A percentile compares a stretch with the other conserved stretches of the same genome.
Evolutionary conservation across 2,329 filamentous ascomycete genomes (phyloP).

Genomic region (Alternaria longipes): DNA sequence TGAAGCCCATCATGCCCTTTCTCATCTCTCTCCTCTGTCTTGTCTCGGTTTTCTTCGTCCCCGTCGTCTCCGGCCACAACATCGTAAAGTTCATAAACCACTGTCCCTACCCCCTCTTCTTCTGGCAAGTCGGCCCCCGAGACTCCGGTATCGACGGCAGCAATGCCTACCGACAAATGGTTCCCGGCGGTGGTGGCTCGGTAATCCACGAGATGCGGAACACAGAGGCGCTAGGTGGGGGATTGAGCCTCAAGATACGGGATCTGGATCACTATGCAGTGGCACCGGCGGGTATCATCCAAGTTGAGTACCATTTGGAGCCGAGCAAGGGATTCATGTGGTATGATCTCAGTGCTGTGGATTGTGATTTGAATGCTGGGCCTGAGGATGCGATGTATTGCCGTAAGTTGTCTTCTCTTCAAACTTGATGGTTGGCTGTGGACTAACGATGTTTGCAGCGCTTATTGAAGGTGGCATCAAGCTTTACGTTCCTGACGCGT

Average conservation of each 20-base stretch:
- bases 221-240: slow-evolving; percentile 14
- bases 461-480: slow-evolving; percentile 32
- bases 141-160: slow-evolving; percentile 2
- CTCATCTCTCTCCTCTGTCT: neutral
- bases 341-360: slow-evolving; percentile 36
- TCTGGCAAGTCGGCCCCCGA: slow-evolving; percentile 29
- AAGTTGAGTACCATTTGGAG: slow-evolving; percentile 35
- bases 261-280: slow-evolving; percentile 27
- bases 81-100: slow-evolving; percentile 30
- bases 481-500: slow-evolving; percentile 16
- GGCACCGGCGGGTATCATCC: slow-evolving; percentile 32
- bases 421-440: neutral
- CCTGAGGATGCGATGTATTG: slow-evolving; percentile 27
- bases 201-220: slow-evolving; percentile 23
- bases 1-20: neutral
- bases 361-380: slow-evolving; percentile 21
- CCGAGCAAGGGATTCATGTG: slow-evolving; percentile 17
- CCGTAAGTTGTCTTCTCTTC: slow-evolving; percentile 8
- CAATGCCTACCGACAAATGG: slow-evolving; percentile 15
- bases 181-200: slow-evolving; percentile 18
- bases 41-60: neutral
- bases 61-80: slow-evolving; percentile 19
- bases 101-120: slow-evolving; percentile 33
- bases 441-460: slow-evolving; percentile 1
- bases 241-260: slow-evolving; percentile 34